These are phyloP conservation scores for Mycena latifolia DNA, from an alignment of 768 basidiomycete species.

Conservation along the genomic window DNA sequence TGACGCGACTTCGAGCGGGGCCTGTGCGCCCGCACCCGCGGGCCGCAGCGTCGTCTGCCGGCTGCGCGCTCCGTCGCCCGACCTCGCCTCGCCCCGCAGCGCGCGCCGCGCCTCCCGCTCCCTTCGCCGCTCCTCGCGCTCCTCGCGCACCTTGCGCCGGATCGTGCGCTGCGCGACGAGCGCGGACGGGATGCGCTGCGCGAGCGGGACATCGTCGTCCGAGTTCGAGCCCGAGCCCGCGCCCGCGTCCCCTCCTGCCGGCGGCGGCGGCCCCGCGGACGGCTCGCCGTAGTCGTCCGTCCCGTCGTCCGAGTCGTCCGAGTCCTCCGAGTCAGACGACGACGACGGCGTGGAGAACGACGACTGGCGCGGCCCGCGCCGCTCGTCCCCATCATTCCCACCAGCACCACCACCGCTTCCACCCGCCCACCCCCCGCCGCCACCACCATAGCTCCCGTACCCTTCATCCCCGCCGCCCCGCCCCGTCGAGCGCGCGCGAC, in stretches of 20 bases:
- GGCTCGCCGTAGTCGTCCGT: conserved; percentile 44
- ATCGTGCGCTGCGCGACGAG: conserved; percentile 87
- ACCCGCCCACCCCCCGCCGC: conserved; percentile 30
- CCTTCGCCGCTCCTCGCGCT: conserved; percentile 68
- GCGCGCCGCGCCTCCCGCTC: conserved; percentile 55
- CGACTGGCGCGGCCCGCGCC: conserved; percentile 46
- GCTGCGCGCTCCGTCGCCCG: conserved; percentile 35
- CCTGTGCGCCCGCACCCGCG: conserved; percentile 45
- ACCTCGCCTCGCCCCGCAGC: conserved; percentile 5
- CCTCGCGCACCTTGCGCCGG: conserved; percentile 76
- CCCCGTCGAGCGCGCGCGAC: conserved; percentile 33
- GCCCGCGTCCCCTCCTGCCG: neutral
- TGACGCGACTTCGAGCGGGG: conserved; percentile 32
- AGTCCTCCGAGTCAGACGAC: conserved; percentile 26
- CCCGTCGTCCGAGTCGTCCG: conserved; percentile 4
- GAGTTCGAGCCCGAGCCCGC: conserved; percentile 36
- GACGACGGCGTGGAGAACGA: conserved; percentile 46
- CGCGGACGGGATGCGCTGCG: conserved; percentile 85
- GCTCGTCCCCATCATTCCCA: conserved; percentile 50
- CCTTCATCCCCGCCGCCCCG: conserved; percentile 32
- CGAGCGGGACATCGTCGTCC: conserved; percentile 89
- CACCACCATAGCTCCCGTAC: conserved; percentile 35
- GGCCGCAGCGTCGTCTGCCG: conserved; percentile 53
- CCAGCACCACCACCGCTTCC: conserved; percentile 33
- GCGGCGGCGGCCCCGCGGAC: conserved; percentile 30